Evolutionary conservation across 2,329 filamentous ascomycete genomes (phyloP).

Genomic region (Fusarium anthophilum): DNA sequence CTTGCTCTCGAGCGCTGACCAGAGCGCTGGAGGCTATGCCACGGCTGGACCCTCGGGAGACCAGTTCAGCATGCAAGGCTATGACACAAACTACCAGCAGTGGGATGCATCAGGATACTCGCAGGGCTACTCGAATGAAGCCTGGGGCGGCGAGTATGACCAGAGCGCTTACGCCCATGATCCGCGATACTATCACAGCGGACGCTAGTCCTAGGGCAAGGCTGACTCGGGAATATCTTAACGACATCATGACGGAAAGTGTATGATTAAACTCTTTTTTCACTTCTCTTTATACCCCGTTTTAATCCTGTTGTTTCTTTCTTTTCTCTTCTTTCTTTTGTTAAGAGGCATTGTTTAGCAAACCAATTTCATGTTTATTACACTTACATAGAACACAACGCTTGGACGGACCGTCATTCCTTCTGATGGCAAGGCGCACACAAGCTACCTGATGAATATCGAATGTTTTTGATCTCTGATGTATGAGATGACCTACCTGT

Average conservation of each 20-base stretch:
- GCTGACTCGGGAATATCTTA: constrained; percentile 19
- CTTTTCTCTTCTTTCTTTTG: neutral
- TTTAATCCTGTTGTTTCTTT: constrained; percentile 15
- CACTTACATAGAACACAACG: constrained; percentile 29
- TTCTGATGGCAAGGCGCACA: constrained; percentile 10
- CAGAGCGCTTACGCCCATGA: constrained; percentile 36
- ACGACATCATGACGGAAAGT: constrained; percentile 31
- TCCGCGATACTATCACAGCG: constrained; percentile 25
- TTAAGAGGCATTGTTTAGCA: constrained; percentile 4
- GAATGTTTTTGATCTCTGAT: constrained; percentile 21
- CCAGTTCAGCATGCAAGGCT: constrained; percentile 29
- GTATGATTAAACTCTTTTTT: constrained; percentile 15
- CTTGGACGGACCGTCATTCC: neutral
- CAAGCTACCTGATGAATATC: constrained; percentile 15
- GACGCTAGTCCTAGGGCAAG: constrained; percentile 20
- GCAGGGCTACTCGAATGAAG: constrained; percentile 28
- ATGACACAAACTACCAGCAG: constrained; percentile 24
- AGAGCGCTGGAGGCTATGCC: constrained; percentile 37
- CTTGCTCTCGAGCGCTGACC: constrained; percentile 35
- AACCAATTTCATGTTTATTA: neutral
- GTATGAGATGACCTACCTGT: constrained; percentile 22
- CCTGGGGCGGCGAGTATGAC: constrained; percentile 35
- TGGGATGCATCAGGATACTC: constrained; percentile 30
- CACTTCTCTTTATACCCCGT: constrained; percentile 23
- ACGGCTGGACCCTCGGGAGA: constrained; percentile 28